Evolutionary conservation across 148 eudicot genomes (phyloP).

Genomic region (Pouteria glomerata): DNA sequence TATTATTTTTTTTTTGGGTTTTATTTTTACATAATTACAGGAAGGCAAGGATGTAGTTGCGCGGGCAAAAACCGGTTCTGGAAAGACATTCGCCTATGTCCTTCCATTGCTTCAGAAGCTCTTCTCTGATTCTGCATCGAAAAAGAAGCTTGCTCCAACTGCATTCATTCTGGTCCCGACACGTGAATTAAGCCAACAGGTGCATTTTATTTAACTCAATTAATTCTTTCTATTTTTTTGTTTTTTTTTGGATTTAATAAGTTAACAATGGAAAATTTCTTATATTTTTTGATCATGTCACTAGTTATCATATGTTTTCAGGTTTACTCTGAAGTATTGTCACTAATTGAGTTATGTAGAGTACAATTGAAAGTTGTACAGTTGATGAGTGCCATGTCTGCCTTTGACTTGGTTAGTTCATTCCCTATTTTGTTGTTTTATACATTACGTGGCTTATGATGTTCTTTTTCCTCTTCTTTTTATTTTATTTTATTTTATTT

Average conservation of each 20-base stretch:
- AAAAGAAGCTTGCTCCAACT: constrained; percentile 42
- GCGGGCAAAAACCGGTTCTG: constrained; percentile 93
- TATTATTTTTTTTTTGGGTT: neutral
- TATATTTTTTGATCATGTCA: neutral
- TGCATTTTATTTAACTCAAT: neutral
- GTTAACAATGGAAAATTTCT: neutral
- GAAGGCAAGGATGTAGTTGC: constrained; percentile 97
- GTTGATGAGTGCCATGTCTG: constrained; percentile 56
- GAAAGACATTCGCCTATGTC: constrained; percentile 85
- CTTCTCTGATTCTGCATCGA: constrained; percentile 40
- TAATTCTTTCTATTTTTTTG: neutral
- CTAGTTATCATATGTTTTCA: too few species aligned
- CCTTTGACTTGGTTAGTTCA: constrained; percentile 70
- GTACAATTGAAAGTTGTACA: constrained; percentile 71
- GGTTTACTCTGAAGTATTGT: constrained; percentile 68
- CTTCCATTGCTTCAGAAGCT: constrained; percentile 91
- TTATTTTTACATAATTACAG: constrained; percentile 21
- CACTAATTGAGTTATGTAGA: constrained; percentile 70
- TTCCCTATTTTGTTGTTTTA: neutral
- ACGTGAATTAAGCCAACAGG: constrained; percentile 84
- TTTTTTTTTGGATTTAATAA: neutral
- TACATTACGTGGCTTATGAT: neutral
- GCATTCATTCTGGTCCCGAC: constrained; percentile 78
- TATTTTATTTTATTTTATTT: neutral
- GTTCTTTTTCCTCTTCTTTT: too few species aligned